Conservation (phyloP, 1,139 yeast species). For the Blastobotrys ciferrii region DNA sequence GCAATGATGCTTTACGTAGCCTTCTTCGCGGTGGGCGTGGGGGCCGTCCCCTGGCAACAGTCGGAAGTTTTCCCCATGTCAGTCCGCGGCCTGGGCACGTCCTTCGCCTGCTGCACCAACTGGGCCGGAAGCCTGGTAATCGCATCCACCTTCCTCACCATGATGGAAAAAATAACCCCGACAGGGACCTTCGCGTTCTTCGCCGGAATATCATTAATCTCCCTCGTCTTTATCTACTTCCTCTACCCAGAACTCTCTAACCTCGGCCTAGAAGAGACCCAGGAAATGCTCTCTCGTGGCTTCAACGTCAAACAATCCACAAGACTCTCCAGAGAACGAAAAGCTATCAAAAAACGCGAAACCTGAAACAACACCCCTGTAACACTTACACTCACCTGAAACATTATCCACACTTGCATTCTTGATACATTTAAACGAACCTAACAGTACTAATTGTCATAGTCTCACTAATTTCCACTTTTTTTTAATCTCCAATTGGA, state of each 20-base stretch:
- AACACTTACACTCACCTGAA: too few species aligned
- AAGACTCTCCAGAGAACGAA: conserved; percentile 21
- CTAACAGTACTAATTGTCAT: too few species aligned
- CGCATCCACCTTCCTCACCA: conserved; percentile 87
- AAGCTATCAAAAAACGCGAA: too few species aligned
- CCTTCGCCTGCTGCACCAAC: conserved; percentile 89
- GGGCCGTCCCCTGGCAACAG: conserved; percentile 98
- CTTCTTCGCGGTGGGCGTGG: conserved; percentile 88
- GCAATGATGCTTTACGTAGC: conserved; percentile 87
- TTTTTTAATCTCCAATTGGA: too few species aligned
- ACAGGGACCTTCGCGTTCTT: conserved; percentile 90
- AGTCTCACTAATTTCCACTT: too few species aligned
- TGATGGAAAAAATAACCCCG: conserved; percentile 90
- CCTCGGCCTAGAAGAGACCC: conserved; percentile 87
- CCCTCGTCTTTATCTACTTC: conserved; percentile 72
- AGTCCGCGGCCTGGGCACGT: conserved; percentile 88
- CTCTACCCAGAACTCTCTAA: conserved; percentile 91
- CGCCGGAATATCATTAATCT: conserved; percentile 72
- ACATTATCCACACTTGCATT: too few species aligned
- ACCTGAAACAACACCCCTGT: too few species aligned
- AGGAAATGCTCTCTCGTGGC: conserved; percentile 72
- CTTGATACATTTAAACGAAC: too few species aligned
- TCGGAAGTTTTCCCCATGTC: conserved; percentile 89
- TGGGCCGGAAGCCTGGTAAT: conserved; percentile 94
- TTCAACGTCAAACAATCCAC: conserved; percentile 77